Percentiles rank a stretch among this genome's conserved stretches.
These are phyloP conservation scores for Priceomyces melissophilus DNA, from an alignment of 805 yeast species.

Conservation along the genomic window DNA sequence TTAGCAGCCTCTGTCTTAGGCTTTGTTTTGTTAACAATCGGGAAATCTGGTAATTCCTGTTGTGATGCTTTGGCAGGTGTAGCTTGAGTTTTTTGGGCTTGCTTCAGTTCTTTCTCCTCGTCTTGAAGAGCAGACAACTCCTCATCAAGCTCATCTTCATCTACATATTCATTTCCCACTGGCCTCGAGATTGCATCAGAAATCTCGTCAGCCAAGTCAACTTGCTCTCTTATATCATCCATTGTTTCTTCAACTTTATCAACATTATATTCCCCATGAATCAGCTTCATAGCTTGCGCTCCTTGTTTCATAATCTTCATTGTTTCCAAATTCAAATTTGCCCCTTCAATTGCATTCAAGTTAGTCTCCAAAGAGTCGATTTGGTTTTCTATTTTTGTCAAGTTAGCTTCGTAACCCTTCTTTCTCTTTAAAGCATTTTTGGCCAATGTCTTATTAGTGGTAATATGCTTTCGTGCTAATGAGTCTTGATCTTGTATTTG, in stretches of 20 bases:
- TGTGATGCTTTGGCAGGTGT: constrained; percentile 18
- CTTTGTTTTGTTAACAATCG: constrained; percentile 37
- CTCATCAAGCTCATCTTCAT: constrained; percentile 91
- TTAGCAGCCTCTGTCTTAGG: constrained; percentile 39
- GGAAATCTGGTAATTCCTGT: constrained; percentile 42
- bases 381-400: constrained; percentile 79
- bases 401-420: constrained; percentile 74
- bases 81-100: constrained; percentile 9
- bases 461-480: constrained; percentile 73
- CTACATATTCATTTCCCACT: constrained; percentile 74
- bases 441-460: constrained; percentile 69
- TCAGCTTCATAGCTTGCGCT: constrained; percentile 92
- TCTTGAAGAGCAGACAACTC: constrained; percentile 87
- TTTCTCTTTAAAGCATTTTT: constrained; percentile 84
- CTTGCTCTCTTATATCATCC: constrained; percentile 98
- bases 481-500: constrained; percentile 81
- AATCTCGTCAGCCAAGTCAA: constrained; percentile 90
- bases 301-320: constrained; percentile 99
- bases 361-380: constrained; percentile 88
- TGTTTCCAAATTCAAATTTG: constrained; percentile 94
- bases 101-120: constrained; percentile 57
- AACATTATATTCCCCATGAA: constrained; percentile 90
- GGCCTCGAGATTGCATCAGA: constrained; percentile 96
- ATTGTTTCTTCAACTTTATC: constrained; percentile 96
- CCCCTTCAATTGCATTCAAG: constrained; percentile 85